These are phyloP conservation scores for Pyrenopolyporus hunteri DNA, from an alignment of 495 filamentous ascomycete genomes.

Conservation along the genomic window DNA sequence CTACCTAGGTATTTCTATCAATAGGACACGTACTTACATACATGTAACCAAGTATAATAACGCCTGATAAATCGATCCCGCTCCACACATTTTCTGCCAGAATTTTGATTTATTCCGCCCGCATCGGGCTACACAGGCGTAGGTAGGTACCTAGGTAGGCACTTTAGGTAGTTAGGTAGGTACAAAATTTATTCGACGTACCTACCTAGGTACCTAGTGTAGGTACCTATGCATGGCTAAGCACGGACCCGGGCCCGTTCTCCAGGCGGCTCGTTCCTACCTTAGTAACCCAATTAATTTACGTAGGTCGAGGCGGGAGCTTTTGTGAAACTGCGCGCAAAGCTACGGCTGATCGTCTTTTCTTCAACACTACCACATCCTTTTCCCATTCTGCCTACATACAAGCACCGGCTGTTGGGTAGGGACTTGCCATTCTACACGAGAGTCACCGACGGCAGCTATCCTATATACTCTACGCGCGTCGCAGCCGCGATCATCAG, in stretches of 20 bases:
- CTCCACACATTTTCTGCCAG: no score
- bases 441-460: background rate
- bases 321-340: background rate
- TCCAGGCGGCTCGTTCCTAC: background rate
- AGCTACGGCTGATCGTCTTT: background rate
- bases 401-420: background rate
- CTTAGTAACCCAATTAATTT: no score
- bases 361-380: background rate
- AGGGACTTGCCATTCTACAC: background rate
- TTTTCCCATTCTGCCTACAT: background rate
- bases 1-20: background rate
- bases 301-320: background rate
- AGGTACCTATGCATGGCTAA: background rate
- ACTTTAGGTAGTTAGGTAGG: no score
- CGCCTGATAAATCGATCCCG: no score
- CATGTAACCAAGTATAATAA: no score
- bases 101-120: no score
- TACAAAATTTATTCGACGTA: no score
- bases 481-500: background rate
- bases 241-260: background rate
- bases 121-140: no score
- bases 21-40: background rate
- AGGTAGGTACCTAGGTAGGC: no score
- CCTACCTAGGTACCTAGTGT: background rate
- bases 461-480: background rate